Evolutionary conservation across 148 eudicot species (phyloP).

Genomic region (Diospyros lotus): DNA sequence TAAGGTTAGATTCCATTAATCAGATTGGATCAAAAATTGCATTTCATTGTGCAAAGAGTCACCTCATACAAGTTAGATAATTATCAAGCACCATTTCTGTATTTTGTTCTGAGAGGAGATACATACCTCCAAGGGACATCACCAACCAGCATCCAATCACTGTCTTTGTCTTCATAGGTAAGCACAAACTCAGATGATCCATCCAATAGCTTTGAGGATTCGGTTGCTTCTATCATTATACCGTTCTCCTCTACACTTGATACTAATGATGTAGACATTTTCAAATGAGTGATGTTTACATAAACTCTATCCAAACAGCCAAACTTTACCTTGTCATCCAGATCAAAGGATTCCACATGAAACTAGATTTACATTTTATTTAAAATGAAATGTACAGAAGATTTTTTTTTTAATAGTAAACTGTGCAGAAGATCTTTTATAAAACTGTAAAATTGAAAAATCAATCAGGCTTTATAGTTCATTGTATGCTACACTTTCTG

Average conservation of each 20-base stretch:
- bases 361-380: neutral
- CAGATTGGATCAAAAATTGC: too few relatives aligned
- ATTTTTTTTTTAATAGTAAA: neutral
- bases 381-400: neutral
- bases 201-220: constrained; percentile 49
- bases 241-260: constrained; percentile 41
- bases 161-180: constrained; percentile 92
- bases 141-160: constrained; percentile 98
- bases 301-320: neutral
- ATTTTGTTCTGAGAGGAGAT: neutral
- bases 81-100: too few relatives aligned
- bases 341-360: neutral
- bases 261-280: constrained; percentile 23
- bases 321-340: neutral
- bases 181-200: constrained; percentile 89
- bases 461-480: too few relatives aligned
- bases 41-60: too few relatives aligned
- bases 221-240: constrained; percentile 36
- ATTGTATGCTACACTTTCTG: too few relatives aligned
- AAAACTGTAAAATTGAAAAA: too few relatives aligned
- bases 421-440: neutral
- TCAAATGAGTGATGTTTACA: neutral
- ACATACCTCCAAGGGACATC: constrained; percentile 95
- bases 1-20: too few relatives aligned
- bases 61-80: too few relatives aligned